phyloP scores from a whole-genome alignment of 805 yeast genomes.

The Millerozyma acaciae region DNA sequence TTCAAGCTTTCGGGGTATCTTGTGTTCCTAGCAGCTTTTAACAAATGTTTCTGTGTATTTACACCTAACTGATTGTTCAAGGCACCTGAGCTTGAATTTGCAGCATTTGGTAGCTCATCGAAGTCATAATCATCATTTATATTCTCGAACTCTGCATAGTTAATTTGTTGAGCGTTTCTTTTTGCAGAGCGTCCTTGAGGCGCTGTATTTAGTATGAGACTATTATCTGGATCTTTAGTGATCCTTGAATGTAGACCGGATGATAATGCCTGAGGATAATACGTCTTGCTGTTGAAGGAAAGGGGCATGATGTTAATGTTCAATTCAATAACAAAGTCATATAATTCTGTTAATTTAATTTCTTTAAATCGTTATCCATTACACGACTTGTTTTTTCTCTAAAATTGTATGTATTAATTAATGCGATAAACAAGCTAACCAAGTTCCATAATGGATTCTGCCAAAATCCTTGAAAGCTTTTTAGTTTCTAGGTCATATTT shows the following conservation, averaged over 20 bases:
- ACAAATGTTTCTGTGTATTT: conserved; percentile 25
- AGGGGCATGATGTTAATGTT: conserved; percentile 13
- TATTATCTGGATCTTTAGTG: conserved; percentile 62
- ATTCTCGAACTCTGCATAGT: conserved; percentile 78
- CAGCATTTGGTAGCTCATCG: conserved; percentile 26
- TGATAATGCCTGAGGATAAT: conserved; percentile 72
- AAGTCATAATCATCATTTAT: conserved; percentile 47
- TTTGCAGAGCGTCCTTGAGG: conserved; percentile 76
- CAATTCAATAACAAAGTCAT: too few species aligned
- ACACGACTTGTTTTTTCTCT: too few species aligned
- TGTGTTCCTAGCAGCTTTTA: conserved; percentile 22
- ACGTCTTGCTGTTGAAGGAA: conserved; percentile 18
- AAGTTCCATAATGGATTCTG: conserved; percentile 25
- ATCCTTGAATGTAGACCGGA: conserved; percentile 73
- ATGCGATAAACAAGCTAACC: too few species aligned
- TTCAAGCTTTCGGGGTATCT: conserved; percentile 20
- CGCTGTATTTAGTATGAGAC: conserved; percentile 62
- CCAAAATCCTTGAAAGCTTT: conserved; percentile 16
- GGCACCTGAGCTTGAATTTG: conserved; percentile 10
- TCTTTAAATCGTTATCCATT: too few species aligned
- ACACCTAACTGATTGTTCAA: conserved; percentile 33
- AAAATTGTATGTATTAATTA: too few species aligned
- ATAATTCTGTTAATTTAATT: too few species aligned
- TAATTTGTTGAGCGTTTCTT: conserved; percentile 64
- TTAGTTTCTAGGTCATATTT: conserved; percentile 15